Base-by-base conservation (phyloP, 352 stramenopile species). In the Phytophthora melonis region DNA sequence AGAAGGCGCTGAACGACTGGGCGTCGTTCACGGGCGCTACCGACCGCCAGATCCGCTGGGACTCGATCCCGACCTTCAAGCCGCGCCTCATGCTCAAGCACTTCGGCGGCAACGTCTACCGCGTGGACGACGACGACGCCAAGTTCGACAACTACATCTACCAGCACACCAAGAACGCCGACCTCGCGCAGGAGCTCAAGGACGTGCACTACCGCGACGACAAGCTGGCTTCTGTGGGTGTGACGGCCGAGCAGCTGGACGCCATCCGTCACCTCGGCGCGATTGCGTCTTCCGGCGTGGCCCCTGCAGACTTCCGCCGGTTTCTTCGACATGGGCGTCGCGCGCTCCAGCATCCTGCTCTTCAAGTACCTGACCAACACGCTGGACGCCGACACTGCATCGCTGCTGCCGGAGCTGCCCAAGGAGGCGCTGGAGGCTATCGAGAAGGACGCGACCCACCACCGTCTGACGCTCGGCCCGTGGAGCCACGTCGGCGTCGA, bases 401-500 rank as follows among this genome's bases (percentile, higher is more conserved):
- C 78, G 30, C 58, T 90, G 60, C 67, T 93, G 54, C 86, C 86
- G 9, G 63, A 74, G 36, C 74, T 94, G 21, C 77, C 86, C 5
- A 78, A 84, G 30, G 74, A 85, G 39, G 78, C 71, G 4, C 34
- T 74, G 21, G 56, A 74, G 8, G 62, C 55, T 18, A 50, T 75
- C 19, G 67, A 81, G 57, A 89, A 78, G 67, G 72, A 90, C 34
- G 57, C 80, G 3, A 63, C 68, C 21, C 69, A 87, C 66, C 84
- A 95, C 77, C 86, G 87, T 32, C 80, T 95, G 16, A 92, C 87
- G 23, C 78, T 95, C 14, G 89, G 89, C 34, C 89, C 89, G 3
- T 95, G 89, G 89, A 94, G 89, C 72, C 89, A 95, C 77, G 86
- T 82, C 8, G 88, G 88, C 67, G 87, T 94, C 14, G 89, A 95